Evolutionary conservation across 345 rosid species (phyloP).

Genomic region (Gossypium turneri): DNA sequence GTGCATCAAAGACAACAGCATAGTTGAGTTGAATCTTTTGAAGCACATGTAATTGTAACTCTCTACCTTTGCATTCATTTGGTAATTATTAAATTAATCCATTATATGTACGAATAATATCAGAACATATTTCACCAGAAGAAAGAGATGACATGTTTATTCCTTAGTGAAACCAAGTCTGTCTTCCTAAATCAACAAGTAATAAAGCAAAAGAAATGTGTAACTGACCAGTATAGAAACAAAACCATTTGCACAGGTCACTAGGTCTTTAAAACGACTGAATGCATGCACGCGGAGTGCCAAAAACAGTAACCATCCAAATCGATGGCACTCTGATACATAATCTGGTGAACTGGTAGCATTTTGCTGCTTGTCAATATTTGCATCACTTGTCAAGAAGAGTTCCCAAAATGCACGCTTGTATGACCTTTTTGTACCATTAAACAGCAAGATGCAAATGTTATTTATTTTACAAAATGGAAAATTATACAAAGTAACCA

Average conservation of each 20-base stretch:
- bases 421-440: conserved; percentile 59
- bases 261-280: conserved; percentile 80
- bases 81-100: not conserved
- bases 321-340: conserved; percentile 56
- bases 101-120: not conserved
- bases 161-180: not conserved
- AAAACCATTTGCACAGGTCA: conserved; percentile 81
- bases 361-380: conserved; percentile 41
- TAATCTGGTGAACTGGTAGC: conserved; percentile 33
- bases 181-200: conserved; percentile 1
- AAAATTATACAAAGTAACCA: not conserved
- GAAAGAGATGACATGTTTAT: not conserved
- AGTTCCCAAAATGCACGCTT: conserved; percentile 70
- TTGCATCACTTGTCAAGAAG: conserved; percentile 51
- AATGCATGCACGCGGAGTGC: conserved; percentile 83
- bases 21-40: not conserved
- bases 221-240: conserved; percentile 84
- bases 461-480: conserved; percentile 5
- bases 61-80: not conserved
- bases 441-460: conserved; percentile 13
- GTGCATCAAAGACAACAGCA: conserved; percentile 7
- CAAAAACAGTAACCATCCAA: conserved; percentile 93
- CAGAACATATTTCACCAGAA: not conserved
- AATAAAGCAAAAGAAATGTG: not conserved
- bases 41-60: not conserved